Evolutionary conservation across 768 basidiomycete species (phyloP).

Genomic region (Termitomyces heimii): DNA sequence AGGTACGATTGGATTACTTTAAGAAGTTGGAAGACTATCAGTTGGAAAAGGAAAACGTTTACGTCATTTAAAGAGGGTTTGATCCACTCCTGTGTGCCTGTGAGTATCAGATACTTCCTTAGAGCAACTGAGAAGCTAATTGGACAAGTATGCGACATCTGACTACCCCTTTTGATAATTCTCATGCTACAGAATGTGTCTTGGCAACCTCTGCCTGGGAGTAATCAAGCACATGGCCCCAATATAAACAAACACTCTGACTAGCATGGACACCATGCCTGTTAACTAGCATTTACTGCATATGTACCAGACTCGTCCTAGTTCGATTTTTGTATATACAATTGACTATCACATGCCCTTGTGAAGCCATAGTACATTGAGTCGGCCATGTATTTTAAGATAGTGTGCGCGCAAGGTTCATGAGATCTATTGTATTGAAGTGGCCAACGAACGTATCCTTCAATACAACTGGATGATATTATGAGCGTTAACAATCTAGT

Average conservation of each 20-base stretch:
- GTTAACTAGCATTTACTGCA: neutral
- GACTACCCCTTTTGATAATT: neutral
- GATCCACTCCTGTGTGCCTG: neutral
- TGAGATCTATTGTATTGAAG: too few relatives aligned
- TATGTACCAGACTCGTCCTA: conserved; percentile 14
- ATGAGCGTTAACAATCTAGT: neutral
- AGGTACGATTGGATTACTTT: conserved; percentile 49
- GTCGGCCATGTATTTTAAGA: too few relatives aligned
- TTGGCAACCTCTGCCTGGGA: conserved; percentile 18
- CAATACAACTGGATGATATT: neutral
- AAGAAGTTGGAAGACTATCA: conserved; percentile 44
- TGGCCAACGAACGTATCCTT: neutral
- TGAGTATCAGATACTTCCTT: neutral
- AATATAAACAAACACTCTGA: conserved; percentile 26
- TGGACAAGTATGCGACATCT: neutral
- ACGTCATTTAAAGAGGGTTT: conserved; percentile 37
- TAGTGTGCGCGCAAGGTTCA: too few relatives aligned
- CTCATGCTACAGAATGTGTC: too few relatives aligned
- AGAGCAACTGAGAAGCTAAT: neutral
- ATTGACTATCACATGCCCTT: neutral
- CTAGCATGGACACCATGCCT: conserved; percentile 20
- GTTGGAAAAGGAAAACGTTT: conserved; percentile 53
- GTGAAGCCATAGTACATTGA: too few relatives aligned
- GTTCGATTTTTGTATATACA: conserved; percentile 18
- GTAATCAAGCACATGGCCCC: conserved; percentile 17